phyloP scores from a whole-genome alignment of 768 basidiomycete species.

The Exidia glandulosa region DNA sequence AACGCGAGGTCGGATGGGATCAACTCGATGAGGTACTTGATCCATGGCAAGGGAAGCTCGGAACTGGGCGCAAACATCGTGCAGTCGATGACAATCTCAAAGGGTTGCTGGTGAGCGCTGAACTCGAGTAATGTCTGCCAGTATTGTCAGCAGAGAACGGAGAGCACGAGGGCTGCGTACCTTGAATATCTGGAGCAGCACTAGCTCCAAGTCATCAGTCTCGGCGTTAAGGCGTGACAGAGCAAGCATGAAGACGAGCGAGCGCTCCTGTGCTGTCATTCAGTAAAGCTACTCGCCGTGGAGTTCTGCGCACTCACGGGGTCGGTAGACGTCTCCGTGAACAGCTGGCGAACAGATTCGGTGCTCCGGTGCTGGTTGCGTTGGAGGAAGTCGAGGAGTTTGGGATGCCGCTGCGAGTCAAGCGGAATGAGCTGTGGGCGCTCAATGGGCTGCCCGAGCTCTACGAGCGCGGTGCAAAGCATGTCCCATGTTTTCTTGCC shows the following conservation, averaged over 20 bases:
- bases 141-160: conserved; percentile 33
- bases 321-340: conserved; percentile 42
- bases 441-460: conserved; percentile 59
- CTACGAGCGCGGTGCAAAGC: conserved; percentile 68
- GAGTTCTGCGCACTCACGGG: conserved; percentile 23
- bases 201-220: conserved; percentile 62
- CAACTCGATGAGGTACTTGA: conserved; percentile 67
- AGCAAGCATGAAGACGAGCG: conserved; percentile 41
- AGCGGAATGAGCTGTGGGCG: conserved; percentile 47
- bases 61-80: conserved; percentile 65
- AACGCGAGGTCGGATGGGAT: conserved; percentile 58
- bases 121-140: conserved; percentile 11
- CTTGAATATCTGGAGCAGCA: conserved; percentile 72
- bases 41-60: conserved; percentile 71
- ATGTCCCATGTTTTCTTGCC: conserved; percentile 81
- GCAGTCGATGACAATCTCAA: conserved; percentile 73
- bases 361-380: conserved; percentile 51
- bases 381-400: conserved; percentile 56
- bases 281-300: too few species aligned
- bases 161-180: conserved; percentile 22
- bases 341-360: conserved; percentile 52
- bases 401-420: conserved; percentile 40
- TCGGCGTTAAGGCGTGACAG: conserved; percentile 69
- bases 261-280: conserved; percentile 4
- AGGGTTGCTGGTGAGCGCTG: conserved; percentile 15